Evolutionary conservation across 495 filamentous ascomycete genomes (phyloP), one percentile per base, ranked within the genome.

Genomic region (Apodospora peruviana): DNA sequence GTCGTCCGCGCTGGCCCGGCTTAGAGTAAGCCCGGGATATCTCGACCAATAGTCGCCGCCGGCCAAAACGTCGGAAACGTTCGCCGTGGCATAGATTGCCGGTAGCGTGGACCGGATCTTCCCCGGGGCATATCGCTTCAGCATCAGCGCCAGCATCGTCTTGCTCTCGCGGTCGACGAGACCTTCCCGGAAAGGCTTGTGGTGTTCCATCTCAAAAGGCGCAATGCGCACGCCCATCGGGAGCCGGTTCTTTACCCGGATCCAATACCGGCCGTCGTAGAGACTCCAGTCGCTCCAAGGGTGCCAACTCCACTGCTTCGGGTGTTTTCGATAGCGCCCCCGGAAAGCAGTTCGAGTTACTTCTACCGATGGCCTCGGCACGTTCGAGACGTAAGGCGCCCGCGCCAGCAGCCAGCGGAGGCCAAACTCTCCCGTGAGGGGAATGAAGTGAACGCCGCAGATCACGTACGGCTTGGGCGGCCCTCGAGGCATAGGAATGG

Each of bases 211-310:
- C 19, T 72, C 61, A 48, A 84, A 74, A 2, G 82, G 79, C 4
- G 74, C 72, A 18, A 86, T 48, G 10, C 66, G 39, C 1, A 84
- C 20, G 2, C 57, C 44, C 47, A 54, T 55, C 2, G 60, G 56
- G 0, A 73, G 52, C 14, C 56, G 60, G 51, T 75, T 71, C 14
- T 59, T 53, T 10, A 89, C 35, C 3, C 82, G 77, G 29, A 95
- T 67, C 91, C 91, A 97, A 69, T 78, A 95, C 8, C 91, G 78
- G 9, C 84, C 78, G 61, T 97, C 91, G 78, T 82, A 96, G 1
- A 93, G 69, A 2, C 54, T 53, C 76, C 75, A 82, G 0, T 49
- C 24, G n/a, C 55, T 61, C 70, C 66, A 59, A 24, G n/a, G 5
- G 4, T 41, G 38, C 48, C 35, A 39, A 7, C 48, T 39, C 58